Percentiles rank a stretch among this genome's conserved stretches.
Conservation (phyloP, 345 rosid species). For the Salix caprea region DNA sequence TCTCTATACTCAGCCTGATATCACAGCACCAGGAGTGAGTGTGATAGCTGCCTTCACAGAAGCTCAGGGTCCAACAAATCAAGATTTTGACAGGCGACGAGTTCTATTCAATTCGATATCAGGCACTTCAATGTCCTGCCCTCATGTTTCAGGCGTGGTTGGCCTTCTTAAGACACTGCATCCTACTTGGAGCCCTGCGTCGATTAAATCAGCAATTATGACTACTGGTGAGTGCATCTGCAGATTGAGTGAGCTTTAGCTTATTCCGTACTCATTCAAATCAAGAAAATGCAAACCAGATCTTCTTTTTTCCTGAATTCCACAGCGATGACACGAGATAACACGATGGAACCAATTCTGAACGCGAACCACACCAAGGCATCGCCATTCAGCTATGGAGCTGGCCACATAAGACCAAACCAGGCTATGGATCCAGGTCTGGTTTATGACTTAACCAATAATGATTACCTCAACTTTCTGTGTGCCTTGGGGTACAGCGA, state of each 20-base stretch:
- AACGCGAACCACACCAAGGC: constrained; percentile 10
- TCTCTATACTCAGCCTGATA: constrained; percentile 21
- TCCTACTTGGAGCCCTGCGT: constrained; percentile 31
- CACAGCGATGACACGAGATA: constrained; percentile 19
- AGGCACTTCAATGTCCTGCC: constrained; percentile 36
- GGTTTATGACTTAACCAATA: constrained; percentile 20
- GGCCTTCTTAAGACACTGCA: constrained; percentile 26
- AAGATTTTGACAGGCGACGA: constrained; percentile 21
- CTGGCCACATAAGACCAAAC: constrained; percentile 25
- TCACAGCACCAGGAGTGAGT: constrained; percentile 33
- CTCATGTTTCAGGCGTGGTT: constrained; percentile 30
- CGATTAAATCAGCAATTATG: constrained; percentile 33
- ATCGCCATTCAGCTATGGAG: constrained; percentile 23
- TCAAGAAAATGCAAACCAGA: neutral
- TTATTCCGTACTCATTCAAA: neutral
- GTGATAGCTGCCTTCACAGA: constrained; percentile 24
- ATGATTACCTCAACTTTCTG: constrained; percentile 22
- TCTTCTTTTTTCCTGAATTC: neutral
- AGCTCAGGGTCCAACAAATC: constrained; percentile 27
- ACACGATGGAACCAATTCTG: constrained; percentile 11
- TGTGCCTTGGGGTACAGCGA: constrained; percentile 20
- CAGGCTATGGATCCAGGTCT: constrained; percentile 31
- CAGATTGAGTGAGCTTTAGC: neutral
- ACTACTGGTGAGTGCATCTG: constrained; percentile 19
- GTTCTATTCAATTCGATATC: constrained; percentile 23